phyloP scores from a whole-genome alignment of 2,329 filamentous ascomycete species.

The Aspergillus sclerotialis region DNA sequence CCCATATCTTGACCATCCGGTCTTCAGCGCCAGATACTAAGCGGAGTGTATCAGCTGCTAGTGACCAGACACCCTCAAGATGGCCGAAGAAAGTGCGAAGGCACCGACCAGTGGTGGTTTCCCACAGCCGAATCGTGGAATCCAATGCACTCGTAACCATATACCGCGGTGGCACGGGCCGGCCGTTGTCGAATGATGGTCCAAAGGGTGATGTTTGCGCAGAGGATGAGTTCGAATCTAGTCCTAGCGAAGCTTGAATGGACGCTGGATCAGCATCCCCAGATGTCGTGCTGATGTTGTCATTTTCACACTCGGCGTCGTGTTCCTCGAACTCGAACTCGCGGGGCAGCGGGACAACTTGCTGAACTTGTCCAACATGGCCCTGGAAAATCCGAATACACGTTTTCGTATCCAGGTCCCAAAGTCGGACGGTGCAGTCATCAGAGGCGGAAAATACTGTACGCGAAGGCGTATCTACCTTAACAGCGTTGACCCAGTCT shows the following conservation, averaged over 20 bases:
- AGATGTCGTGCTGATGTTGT: constrained; percentile 36
- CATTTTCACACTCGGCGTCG: constrained; percentile 51
- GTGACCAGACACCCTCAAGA: constrained; percentile 89
- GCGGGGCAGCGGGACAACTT: constrained; percentile 72
- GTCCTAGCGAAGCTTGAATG: constrained; percentile 16
- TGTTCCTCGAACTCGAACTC: constrained; percentile 86
- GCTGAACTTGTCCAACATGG: constrained; percentile 92
- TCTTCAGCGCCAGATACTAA: constrained; percentile 89
- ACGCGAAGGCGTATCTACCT: constrained; percentile 71
- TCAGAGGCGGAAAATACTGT: constrained; percentile 92
- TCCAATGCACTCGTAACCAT: constrained; percentile 92
- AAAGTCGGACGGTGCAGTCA: constrained; percentile 82
- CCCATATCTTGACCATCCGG: constrained; percentile 93
- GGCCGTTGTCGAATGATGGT: constrained; percentile 54
- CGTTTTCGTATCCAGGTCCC: constrained; percentile 79
- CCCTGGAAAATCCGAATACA: constrained; percentile 75
- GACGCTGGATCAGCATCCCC: constrained; percentile 20
- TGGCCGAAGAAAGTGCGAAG: constrained; percentile 94
- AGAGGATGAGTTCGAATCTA: constrained; percentile 16
- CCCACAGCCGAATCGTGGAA: constrained; percentile 87
- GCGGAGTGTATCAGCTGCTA: constrained; percentile 80
- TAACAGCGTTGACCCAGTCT: constrained; percentile 96
- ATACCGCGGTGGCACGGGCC: constrained; percentile 74
- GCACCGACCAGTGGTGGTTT: constrained; percentile 72
- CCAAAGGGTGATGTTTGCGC: constrained; percentile 52